These are phyloP conservation scores for Ambrosia trifida DNA, from an alignment of 129 eudicot species.

Conservation along the genomic window DNA sequence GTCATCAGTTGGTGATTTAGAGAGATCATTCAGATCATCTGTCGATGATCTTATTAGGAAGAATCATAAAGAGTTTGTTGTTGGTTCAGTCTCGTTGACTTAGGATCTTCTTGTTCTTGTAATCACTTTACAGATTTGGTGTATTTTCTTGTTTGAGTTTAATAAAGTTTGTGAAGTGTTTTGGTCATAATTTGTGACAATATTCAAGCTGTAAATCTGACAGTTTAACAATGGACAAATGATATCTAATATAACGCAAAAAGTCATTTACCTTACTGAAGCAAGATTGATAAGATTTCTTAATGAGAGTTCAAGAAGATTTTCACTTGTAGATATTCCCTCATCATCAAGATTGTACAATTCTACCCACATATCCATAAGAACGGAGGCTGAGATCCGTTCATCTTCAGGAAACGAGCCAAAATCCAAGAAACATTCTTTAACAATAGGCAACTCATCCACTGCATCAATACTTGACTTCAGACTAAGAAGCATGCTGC, in stretches of 20 bases:
- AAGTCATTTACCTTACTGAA: slow-evolving; percentile 28
- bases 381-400: slow-evolving; percentile 33
- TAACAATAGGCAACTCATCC: slow-evolving; percentile 33
- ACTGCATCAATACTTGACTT: slow-evolving; percentile 34
- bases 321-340: slow-evolving; percentile 31
- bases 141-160: no score
- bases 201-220: no score
- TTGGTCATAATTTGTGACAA: no score
- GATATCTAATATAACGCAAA: background rate
- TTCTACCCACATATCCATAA: slow-evolving; percentile 46
- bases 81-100: no score
- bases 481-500: slow-evolving; percentile 13
- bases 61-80: no score
- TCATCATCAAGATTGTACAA: slow-evolving; percentile 34
- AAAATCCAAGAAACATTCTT: slow-evolving; percentile 43
- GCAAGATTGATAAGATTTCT: slow-evolving; percentile 39
- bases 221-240: background rate
- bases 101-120: no score
- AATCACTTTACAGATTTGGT: no score
- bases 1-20: no score
- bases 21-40: no score
- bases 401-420: slow-evolving; percentile 45
- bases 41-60: no score
- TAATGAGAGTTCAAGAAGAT: slow-evolving; percentile 28
- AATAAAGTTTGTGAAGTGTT: no score